Conservation (phyloP, 1,284 basidiomycete genomes). For the Fistulinella cinereoalba region DNA sequence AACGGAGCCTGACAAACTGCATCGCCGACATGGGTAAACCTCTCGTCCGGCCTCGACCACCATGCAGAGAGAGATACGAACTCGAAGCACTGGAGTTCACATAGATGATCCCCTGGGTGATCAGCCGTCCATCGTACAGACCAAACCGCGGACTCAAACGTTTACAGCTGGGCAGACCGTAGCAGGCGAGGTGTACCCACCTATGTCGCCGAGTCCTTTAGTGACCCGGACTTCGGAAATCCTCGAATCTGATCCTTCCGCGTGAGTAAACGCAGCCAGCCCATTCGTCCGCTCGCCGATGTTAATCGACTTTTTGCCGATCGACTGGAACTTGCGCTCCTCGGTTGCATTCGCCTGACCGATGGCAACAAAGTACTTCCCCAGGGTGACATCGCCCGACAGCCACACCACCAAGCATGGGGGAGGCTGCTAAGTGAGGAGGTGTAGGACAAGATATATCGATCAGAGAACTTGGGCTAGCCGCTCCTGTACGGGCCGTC, state of each 20-base stretch:
- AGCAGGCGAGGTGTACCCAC: conserved; percentile 22
- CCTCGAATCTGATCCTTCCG: neutral
- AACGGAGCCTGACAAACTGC: conserved; percentile 5
- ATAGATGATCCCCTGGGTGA: conserved; percentile 23
- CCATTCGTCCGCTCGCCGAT: neutral
- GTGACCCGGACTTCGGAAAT: conserved; percentile 1
- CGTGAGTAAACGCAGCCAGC: conserved; percentile 1
- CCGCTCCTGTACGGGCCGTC: neutral
- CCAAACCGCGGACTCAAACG: conserved; percentile 24
- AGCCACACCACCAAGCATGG: conserved; percentile 5
- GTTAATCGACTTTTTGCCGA: neutral
- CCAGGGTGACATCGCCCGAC: no score
- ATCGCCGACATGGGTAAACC: conserved; percentile 11
- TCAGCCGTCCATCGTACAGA: conserved; percentile 19
- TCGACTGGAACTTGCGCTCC: conserved; percentile 1
- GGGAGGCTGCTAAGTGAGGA: conserved; percentile 31
- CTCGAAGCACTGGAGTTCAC: conserved; percentile 21
- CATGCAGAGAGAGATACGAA: conserved; percentile 35
- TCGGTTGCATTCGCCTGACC: conserved; percentile 7
- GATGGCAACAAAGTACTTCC: conserved; percentile 14
- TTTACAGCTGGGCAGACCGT: conserved; percentile 9
- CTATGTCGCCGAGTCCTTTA: conserved; percentile 7
- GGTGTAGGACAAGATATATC: conserved; percentile 35
- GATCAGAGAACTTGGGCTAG: conserved; percentile 16
- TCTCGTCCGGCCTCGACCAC: conserved; percentile 29